Evolutionary conservation across 1,284 basidiomycete species (phyloP), one percentile per base, ranked within the genome.

Genomic region (Ganoderma multipileum): DNA sequence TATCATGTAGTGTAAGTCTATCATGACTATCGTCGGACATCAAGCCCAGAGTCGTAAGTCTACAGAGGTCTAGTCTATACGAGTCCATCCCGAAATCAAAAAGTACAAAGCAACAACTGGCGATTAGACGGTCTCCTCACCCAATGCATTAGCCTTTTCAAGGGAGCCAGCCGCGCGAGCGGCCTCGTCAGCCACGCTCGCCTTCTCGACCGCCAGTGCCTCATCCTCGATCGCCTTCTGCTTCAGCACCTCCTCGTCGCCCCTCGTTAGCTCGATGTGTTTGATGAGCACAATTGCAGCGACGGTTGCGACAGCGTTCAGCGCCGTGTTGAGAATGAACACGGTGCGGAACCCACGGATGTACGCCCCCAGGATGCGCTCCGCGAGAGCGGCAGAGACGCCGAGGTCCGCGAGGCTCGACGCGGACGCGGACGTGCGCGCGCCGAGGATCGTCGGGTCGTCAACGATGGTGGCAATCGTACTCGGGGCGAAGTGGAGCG

Each of bases 211-310:
- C 18, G 38, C 55, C 47, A 64, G 61, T 20, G 26, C 65, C 18
- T 63, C 47, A 52, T 69, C n/a, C n/a, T n/a, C 62, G 2, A 61
- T 64, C n/a, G 79, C 85, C 52, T 81, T 76, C 33, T 77, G 79
- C 69, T 80, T 81, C 38, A 85, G 76, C 66, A 76, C 75, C 30
- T 82, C 81, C 59, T 92, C 90, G 68, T 91, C 91, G 1, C 78
- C 83, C 26, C 89, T 79, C 11, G 81, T 85, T 60, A 93, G 77
- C 26, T 89, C 85, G 65, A 86, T 85, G 69, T 90, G 86, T 61
- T 83, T 82, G 72, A 91, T 89, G 81, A 90, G 83, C 23, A 86
- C 50, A 28, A 88, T 77, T 67, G 87, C 86, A 2, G 83, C 81
- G 11, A 90, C 71, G 12, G 85, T 85, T 20, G 85, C 85, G 0